Evolutionary conservation across 75 land plant genomes (phyloP).

Genomic region (Cryptomeria japonica): DNA sequence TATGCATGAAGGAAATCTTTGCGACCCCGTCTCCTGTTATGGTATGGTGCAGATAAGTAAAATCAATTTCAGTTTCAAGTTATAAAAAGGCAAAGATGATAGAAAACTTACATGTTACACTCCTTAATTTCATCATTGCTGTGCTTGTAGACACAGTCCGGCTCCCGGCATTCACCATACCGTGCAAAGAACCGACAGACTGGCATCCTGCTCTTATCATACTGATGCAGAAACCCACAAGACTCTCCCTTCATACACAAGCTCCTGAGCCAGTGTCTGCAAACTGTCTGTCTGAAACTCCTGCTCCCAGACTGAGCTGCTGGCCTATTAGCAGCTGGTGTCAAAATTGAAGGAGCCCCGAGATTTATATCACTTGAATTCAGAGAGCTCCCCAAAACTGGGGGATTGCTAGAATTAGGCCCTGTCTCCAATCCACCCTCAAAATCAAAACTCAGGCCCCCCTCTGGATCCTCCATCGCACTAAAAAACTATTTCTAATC

Average conservation of each 20-base stretch:
- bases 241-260: constrained; percentile 99
- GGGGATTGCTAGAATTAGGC: constrained; percentile 10
- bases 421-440: constrained; percentile 87
- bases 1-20: neutral
- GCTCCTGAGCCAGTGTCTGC: constrained; percentile 95
- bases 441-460: constrained; percentile 93
- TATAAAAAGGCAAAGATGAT: neutral
- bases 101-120: constrained; percentile 86
- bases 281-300: constrained; percentile 97
- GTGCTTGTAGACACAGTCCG: constrained; percentile 98
- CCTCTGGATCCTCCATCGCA: constrained; percentile 90
- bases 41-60: neutral
- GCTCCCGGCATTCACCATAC: constrained; percentile 97
- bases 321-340: neutral
- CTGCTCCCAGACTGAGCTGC: constrained; percentile 29
- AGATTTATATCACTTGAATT: neutral
- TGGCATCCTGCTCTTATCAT: constrained; percentile 95
- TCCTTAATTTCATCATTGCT: constrained; percentile 97
- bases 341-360: constrained; percentile 14
- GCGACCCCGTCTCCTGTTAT: neutral
- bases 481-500: neutral
- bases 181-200: constrained; percentile 88
- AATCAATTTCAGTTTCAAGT: neutral
- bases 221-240: constrained; percentile 97
- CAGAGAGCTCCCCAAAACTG: neutral